A percentile compares a stretch with the other conserved stretches of the same genome.
phyloP scores from a whole-genome alignment of 371 early-diverging fungal genomes.

The Rhizopus delemar region DNA sequence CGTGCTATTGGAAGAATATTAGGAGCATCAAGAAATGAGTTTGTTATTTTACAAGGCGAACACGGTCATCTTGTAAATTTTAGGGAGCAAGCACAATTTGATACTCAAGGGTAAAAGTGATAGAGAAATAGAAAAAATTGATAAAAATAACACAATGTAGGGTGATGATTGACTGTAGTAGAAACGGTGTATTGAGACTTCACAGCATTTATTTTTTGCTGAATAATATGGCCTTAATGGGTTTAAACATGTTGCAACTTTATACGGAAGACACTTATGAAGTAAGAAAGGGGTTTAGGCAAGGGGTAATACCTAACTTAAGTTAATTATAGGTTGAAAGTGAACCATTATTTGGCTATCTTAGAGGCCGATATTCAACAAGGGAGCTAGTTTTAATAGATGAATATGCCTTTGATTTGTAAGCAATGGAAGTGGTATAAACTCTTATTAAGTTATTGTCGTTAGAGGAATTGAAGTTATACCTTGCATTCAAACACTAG shows the following conservation, averaged over 20 bases:
- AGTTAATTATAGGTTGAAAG: constrained; percentile 49
- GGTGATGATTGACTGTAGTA: constrained; percentile 85
- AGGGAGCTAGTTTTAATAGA: constrained; percentile 73
- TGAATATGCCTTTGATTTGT: constrained; percentile 74
- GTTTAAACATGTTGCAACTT: constrained; percentile 81
- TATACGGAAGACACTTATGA: constrained; percentile 90
- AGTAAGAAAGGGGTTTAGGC: constrained; percentile 25
- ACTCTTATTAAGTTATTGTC: neutral
- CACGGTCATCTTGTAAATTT: constrained; percentile 54
- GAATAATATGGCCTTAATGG: constrained; percentile 77
- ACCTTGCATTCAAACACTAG: constrained; percentile 89
- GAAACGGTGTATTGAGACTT: constrained; percentile 73
- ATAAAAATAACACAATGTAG: constrained; percentile 24
- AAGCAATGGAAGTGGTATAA: constrained; percentile 11
- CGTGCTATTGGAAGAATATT: constrained; percentile 75
- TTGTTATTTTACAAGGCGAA: constrained; percentile 34
- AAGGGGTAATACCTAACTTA: neutral
- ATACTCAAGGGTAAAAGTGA: constrained; percentile 59
- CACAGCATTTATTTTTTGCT: constrained; percentile 65
- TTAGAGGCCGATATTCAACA: constrained; percentile 72
- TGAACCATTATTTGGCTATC: constrained; percentile 86
- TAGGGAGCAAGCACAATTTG: constrained; percentile 67
- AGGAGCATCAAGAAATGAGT: constrained; percentile 56
- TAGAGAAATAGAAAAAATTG: neutral
- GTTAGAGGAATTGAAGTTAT: constrained; percentile 81